Evolutionary conservation across 345 rosid species (phyloP).

Genomic region (Salix caprea): DNA sequence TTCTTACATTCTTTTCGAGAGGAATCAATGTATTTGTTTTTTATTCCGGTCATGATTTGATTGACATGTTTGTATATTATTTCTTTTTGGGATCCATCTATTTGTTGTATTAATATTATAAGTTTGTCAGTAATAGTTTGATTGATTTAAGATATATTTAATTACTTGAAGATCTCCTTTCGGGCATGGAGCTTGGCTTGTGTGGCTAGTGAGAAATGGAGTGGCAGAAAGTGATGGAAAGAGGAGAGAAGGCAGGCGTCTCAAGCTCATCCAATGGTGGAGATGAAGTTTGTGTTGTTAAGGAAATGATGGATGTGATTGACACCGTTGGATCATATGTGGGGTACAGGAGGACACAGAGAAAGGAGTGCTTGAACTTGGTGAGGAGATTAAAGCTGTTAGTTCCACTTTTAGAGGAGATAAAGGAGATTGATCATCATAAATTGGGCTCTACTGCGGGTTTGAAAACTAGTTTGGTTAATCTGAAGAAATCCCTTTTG

Average conservation of each 20-base stretch:
- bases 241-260: slow-evolving; percentile 8
- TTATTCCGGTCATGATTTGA: background rate
- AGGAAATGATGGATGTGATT: slow-evolving; percentile 40
- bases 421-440: slow-evolving; percentile 27
- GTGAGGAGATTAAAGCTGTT: slow-evolving; percentile 58
- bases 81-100: background rate
- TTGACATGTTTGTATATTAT: background rate
- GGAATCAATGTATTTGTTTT: background rate
- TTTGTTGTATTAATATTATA: background rate
- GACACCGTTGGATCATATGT: slow-evolving; percentile 37
- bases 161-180: background rate
- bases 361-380: slow-evolving; percentile 52
- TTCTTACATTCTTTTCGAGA: background rate
- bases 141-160: background rate
- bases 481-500: slow-evolving; percentile 40
- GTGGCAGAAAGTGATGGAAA: slow-evolving; percentile 15
- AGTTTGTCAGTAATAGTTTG: background rate
- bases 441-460: slow-evolving; percentile 5
- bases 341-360: slow-evolving; percentile 45
- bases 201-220: slow-evolving; percentile 11
- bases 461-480: slow-evolving; percentile 21
- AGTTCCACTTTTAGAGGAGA: slow-evolving; percentile 52
- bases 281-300: slow-evolving; percentile 11
- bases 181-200: slow-evolving; percentile 3
- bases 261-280: slow-evolving; percentile 27